phyloP scores from a whole-genome alignment of 805 yeast genomes.

The Huiozyma naganishii region DNA sequence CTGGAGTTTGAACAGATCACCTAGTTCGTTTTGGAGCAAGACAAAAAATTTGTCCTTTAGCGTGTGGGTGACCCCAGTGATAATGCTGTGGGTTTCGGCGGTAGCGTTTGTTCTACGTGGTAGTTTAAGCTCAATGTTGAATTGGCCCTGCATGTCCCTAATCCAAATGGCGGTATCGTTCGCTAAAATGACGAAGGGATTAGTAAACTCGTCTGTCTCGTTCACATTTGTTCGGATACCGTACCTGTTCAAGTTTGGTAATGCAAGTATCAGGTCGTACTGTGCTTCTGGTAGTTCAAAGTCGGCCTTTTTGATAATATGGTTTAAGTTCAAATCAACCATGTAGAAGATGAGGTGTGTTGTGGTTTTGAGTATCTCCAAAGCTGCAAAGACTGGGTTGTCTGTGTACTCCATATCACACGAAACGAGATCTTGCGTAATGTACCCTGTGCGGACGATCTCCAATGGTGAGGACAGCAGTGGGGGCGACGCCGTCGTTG shows the following conservation, averaged over 20 bases:
- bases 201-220: slow-evolving; percentile 34
- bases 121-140: slow-evolving; percentile 36
- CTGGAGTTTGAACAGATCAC: slow-evolving; percentile 66
- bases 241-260: slow-evolving; percentile 41
- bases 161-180: slow-evolving; percentile 45
- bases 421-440: slow-evolving; percentile 46
- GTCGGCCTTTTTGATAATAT: slow-evolving; percentile 45
- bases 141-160: slow-evolving; percentile 32
- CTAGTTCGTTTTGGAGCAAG: slow-evolving; percentile 56
- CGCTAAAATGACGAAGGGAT: slow-evolving; percentile 40
- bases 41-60: slow-evolving; percentile 54
- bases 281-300: slow-evolving; percentile 30
- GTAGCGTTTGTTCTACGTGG: slow-evolving; percentile 37
- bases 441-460: slow-evolving; percentile 37
- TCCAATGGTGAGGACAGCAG: slow-evolving; percentile 64
- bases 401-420: slow-evolving; percentile 63
- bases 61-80: slow-evolving; percentile 53
- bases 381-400: slow-evolving; percentile 74
- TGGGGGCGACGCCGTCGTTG: background rate
- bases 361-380: slow-evolving; percentile 42
- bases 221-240: slow-evolving; percentile 8
- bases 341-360: slow-evolving; percentile 57
- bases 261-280: slow-evolving; percentile 42
- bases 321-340: slow-evolving; percentile 77
- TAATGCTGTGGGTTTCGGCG: slow-evolving; percentile 29